These are phyloP conservation scores for Yamadazyma philogaea DNA, from an alignment of 805 yeast species.

Conservation along the genomic window DNA sequence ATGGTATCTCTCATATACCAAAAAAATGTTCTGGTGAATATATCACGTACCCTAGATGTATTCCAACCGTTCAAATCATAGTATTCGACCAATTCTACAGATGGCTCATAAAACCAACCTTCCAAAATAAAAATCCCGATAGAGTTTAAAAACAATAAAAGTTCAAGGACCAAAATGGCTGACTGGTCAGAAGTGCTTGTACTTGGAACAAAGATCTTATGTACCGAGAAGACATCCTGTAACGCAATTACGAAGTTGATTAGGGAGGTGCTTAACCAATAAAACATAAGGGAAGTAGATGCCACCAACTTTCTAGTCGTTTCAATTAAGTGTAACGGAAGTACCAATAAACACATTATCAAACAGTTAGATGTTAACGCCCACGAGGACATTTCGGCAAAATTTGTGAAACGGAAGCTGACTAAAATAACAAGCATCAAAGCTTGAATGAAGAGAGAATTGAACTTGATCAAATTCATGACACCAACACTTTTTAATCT, in stretches of 20 bases:
- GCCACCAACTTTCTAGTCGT: slow-evolving; percentile 36
- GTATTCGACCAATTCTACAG: slow-evolving; percentile 19
- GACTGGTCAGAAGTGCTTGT: slow-evolving; percentile 4
- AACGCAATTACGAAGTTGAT: slow-evolving; percentile 14
- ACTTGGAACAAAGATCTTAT: slow-evolving; percentile 17
- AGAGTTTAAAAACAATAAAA: slow-evolving; percentile 16
- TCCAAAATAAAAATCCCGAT: slow-evolving; percentile 18
- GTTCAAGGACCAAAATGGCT: slow-evolving; percentile 14
- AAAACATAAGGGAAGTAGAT: slow-evolving; percentile 36
- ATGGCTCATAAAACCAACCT: slow-evolving; percentile 18
- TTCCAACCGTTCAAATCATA: slow-evolving; percentile 27
- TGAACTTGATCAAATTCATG: slow-evolving; percentile 16
- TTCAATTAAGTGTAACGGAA: slow-evolving; percentile 48
- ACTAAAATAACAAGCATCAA: slow-evolving; percentile 9
- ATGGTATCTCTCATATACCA: slow-evolving; percentile 9
- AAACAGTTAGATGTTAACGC: slow-evolving; percentile 14
- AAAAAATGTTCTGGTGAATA: slow-evolving; percentile 14
- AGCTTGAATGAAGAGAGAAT: slow-evolving; percentile 18
- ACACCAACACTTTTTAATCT: slow-evolving; percentile 18
- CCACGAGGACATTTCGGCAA: slow-evolving; percentile 7
- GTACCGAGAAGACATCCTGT: slow-evolving; percentile 20
- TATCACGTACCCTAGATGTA: slow-evolving; percentile 18
- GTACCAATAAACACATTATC: no score
- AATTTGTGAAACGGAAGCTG: slow-evolving; percentile 10
- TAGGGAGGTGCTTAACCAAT: slow-evolving; percentile 28